Conservation (phyloP, 176 grass and related monocot genomes). For the Tillandsia leiboldiana region DNA sequence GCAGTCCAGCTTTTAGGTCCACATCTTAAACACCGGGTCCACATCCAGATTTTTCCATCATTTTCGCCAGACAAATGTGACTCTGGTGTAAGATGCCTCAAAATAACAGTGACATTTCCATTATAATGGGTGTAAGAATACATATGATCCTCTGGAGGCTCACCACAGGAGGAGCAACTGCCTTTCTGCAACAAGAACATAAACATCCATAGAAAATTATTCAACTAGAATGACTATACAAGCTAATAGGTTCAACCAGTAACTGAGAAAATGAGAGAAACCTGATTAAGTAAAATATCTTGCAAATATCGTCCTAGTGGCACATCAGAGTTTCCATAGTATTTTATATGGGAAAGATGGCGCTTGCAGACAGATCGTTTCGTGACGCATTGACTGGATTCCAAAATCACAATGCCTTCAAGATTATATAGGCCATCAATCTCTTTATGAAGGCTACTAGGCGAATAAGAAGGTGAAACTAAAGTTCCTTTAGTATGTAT, state of each 20-base stretch:
- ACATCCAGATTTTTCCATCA: constrained; percentile 93
- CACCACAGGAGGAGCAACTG: constrained; percentile 66
- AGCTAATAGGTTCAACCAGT: not conserved
- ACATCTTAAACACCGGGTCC: constrained; percentile 81
- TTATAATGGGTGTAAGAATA: constrained; percentile 79
- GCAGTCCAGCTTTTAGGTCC: constrained; percentile 31
- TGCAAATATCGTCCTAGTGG: constrained; percentile 70
- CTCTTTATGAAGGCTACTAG: constrained; percentile 17
- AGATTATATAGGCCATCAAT: constrained; percentile 30
- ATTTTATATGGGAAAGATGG: constrained; percentile 66
- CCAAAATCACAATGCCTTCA: constrained; percentile 66
- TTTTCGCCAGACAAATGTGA: constrained; percentile 48
- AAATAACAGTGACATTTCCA: constrained; percentile 67
- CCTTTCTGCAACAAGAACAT: constrained; percentile 38
- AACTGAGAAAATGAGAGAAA: constrained; percentile 12
- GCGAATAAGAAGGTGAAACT: not conserved
- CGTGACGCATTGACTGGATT: constrained; percentile 58
- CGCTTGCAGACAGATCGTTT: constrained; percentile 48
- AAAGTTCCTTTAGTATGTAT: not conserved
- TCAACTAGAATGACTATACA: not conserved
- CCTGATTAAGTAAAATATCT: constrained; percentile 65
- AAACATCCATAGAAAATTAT: not conserved
- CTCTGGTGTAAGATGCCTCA: constrained; percentile 39
- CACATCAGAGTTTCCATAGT: constrained; percentile 72
- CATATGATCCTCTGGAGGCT: constrained; percentile 67